Percentiles rank a stretch among this genome's conserved stretches.
phyloP scores from a whole-genome alignment of 1,139 yeast genomes.

The Hemisphaericaspora lyxosophila region DNA sequence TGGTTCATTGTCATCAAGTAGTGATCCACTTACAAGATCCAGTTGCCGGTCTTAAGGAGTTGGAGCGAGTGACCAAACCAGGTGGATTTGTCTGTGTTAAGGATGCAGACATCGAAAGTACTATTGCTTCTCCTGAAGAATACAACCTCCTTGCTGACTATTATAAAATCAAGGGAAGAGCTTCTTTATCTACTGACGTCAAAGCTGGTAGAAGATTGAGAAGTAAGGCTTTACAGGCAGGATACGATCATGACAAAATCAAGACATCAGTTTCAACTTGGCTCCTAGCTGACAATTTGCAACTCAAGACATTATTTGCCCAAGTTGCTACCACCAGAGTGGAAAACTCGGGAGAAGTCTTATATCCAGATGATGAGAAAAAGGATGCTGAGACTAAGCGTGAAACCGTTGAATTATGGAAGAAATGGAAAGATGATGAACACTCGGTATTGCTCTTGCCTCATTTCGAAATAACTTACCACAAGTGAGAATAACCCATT shows the following conservation, averaged over 20 bases:
- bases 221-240: slow-evolving; percentile 21
- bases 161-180: slow-evolving; percentile 10
- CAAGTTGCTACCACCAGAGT: slow-evolving; percentile 15
- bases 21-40: slow-evolving; percentile 37
- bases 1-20: slow-evolving; percentile 41
- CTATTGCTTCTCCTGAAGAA: slow-evolving; percentile 21
- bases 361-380: slow-evolving; percentile 12
- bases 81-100: slow-evolving; percentile 37
- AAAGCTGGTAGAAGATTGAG: slow-evolving; percentile 20
- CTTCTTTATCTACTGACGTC: slow-evolving; percentile 15
- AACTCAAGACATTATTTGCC: slow-evolving; percentile 12
- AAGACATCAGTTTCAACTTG: slow-evolving; percentile 17
- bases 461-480: slow-evolving; percentile 20
- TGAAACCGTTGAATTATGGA: slow-evolving; percentile 14
- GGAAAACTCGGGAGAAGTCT: slow-evolving; percentile 13
- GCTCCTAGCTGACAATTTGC: slow-evolving; percentile 14
- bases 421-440: slow-evolving; percentile 17
- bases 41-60: slow-evolving; percentile 28
- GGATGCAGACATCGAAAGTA: slow-evolving; percentile 28
- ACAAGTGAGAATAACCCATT: slow-evolving; percentile 9
- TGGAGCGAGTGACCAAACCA: slow-evolving; percentile 35
- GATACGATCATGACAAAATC: slow-evolving; percentile 16
- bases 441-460: slow-evolving; percentile 13
- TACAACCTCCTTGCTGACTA: slow-evolving; percentile 15
- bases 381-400: slow-evolving; percentile 11